Conservation (phyloP, 2,329 filamentous ascomycete genomes). For the Pseudophaeomoniella oleicola region DNA sequence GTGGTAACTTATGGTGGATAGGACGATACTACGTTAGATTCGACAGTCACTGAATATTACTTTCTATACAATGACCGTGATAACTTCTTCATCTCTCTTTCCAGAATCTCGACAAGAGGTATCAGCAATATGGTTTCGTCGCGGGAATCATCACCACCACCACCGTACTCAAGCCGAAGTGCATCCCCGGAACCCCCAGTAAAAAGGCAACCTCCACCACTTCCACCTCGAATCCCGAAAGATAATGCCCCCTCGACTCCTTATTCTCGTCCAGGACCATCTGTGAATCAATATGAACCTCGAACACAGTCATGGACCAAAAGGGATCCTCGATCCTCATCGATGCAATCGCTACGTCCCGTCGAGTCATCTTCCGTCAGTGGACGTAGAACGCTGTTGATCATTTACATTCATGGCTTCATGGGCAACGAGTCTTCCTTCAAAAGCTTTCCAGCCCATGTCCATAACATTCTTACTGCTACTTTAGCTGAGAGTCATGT, state of each 20-base stretch:
- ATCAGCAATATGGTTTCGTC: background rate
- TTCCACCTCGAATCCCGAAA: background rate
- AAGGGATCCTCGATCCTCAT: slow-evolving; percentile 13
- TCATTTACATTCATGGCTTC: slow-evolving; percentile 83
- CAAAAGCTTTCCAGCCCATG: slow-evolving; percentile 71
- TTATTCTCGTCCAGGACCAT: background rate
- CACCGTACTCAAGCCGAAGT: background rate
- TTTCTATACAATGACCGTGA: too few relatives aligned
- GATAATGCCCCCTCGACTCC: background rate
- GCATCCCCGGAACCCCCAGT: background rate
- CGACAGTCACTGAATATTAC: too few relatives aligned
- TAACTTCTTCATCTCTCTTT: background rate
- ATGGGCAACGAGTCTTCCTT: slow-evolving; percentile 82
- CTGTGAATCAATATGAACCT: background rate
- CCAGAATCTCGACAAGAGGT: background rate
- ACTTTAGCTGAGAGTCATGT: slow-evolving; percentile 58
- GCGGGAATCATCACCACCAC: background rate
- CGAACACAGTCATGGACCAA: slow-evolving; percentile 9
- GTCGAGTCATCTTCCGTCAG: slow-evolving; percentile 14
- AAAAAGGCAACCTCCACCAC: background rate
- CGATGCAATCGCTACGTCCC: slow-evolving; percentile 16
- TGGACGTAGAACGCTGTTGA: slow-evolving; percentile 41
- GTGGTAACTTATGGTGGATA: too few relatives aligned
- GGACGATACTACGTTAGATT: too few relatives aligned
- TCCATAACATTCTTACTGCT: slow-evolving; percentile 58